Base-by-base conservation (phyloP, 108 stramenopile species). In the Phaeodactylum tricornutum region DNA sequence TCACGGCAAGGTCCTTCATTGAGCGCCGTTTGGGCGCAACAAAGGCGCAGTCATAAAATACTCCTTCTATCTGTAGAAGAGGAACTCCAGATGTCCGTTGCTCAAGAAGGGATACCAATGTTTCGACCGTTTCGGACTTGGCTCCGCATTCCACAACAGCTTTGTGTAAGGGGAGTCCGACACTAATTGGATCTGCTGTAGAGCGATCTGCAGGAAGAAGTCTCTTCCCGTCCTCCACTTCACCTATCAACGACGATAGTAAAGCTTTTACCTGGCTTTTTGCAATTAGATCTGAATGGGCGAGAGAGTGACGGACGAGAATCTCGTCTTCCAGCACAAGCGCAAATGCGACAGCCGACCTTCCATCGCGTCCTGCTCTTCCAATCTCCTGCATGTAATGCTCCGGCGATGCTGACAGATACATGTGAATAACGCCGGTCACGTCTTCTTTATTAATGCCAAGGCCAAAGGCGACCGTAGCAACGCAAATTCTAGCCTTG, bases 381-480 rank as follows among this genome's bases (percentile, higher is more conserved):
- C 96, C 98, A 36, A 95, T 94, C 61, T 98, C 98, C 65, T 98
- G 97, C 28, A 93, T 47, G 62, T 96, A 94, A 59, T 93, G 89
- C 59, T 95, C 94, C 15, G 83, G 81, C 41, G 84, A 90, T 35
- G 88, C 79, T 14, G 94, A 84, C 17, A 95, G 60, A 43, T 89
- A 84, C 11, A 87, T 39, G 71, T 96, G 94, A 37, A 93, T 61
- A 6, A 96, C 85, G 1, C 83, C 91, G 5, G 49, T 67, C 22
- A 95, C 75, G 59, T 96, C 93, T 26, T 82, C 71, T 59, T 96
- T 94, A 79, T 99, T 93, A 61, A 99, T 96, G 44, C 98, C 98
- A 67, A 99, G 75, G 14, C 96, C 96, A 62, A 95, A 99, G 0
- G 96, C 98, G 19, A 96, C 83, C 16, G 98, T 97, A 12, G 93